phyloP scores from a whole-genome alignment of 1,139 yeast species.

The Candida neerlandica region DNA sequence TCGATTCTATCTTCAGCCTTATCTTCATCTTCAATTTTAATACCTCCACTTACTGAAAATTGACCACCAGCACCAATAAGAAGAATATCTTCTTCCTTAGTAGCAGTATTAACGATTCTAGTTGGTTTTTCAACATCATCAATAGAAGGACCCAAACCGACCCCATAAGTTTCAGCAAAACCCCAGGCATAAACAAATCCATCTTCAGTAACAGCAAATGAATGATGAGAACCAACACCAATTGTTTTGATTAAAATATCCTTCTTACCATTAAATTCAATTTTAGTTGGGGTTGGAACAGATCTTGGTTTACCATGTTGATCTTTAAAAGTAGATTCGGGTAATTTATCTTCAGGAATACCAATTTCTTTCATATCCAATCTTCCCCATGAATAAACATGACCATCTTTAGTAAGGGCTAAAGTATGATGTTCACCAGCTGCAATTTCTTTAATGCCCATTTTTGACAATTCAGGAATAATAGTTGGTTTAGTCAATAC shows the following conservation, averaged over 20 bases:
- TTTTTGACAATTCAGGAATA: conserved; percentile 56
- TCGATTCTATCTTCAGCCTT: conserved; percentile 60
- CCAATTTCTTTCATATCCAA: conserved; percentile 94
- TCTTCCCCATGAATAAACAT: conserved; percentile 84
- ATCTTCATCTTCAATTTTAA: conserved; percentile 62
- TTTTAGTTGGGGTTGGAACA: conserved; percentile 80
- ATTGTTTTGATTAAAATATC: conserved; percentile 56
- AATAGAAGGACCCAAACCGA: conserved; percentile 90
- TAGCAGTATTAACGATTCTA: conserved; percentile 89
- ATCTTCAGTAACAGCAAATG: conserved; percentile 79
- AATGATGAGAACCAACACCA: conserved; percentile 91
- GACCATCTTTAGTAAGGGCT: conserved; percentile 72
- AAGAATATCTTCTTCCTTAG: conserved; percentile 70
- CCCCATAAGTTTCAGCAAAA: conserved; percentile 93
- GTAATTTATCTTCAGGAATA: conserved; percentile 61
- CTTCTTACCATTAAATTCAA: conserved; percentile 34
- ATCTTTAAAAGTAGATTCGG: conserved; percentile 72
- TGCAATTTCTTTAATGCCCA: conserved; percentile 62
- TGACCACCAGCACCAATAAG: conserved; percentile 93
- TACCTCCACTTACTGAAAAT: conserved; percentile 85
- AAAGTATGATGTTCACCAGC: conserved; percentile 96
- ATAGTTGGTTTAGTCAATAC: conserved; percentile 76
- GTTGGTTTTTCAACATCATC: conserved; percentile 89
- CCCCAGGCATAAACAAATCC: conserved; percentile 97
- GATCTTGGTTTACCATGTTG: conserved; percentile 81